phyloP scores from a whole-genome alignment of 116 monocot genomes.

The Phalaenopsis hybrid region DNA sequence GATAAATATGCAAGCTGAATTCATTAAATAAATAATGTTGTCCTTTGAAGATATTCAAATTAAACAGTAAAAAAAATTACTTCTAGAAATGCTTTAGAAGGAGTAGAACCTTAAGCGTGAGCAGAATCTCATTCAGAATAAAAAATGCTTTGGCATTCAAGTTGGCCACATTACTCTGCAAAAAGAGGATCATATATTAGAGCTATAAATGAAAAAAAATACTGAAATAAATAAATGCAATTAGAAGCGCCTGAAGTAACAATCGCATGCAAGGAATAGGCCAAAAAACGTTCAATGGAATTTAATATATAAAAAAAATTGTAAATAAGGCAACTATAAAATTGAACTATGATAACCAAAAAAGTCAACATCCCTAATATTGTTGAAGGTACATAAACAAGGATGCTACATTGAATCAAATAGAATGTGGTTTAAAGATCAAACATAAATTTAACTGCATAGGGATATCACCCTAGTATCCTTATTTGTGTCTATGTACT shows the following conservation, averaged over 20 bases:
- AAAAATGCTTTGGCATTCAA: conserved; percentile 50
- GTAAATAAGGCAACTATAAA: neutral
- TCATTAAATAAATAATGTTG: neutral
- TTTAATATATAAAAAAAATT: neutral
- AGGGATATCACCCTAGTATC: neutral
- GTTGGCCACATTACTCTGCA: conserved; percentile 56
- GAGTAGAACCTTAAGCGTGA: conserved; percentile 55
- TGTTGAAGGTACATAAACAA: neutral
- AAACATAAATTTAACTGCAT: neutral
- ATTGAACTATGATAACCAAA: neutral
- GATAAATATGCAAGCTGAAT: neutral
- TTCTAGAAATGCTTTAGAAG: neutral
- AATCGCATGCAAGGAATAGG: neutral
- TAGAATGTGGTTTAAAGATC: neutral
- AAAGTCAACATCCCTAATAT: neutral
- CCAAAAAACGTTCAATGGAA: neutral
- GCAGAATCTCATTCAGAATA: conserved; percentile 82
- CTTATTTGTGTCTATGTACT: neutral
- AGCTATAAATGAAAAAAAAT: neutral
- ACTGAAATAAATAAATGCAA: neutral
- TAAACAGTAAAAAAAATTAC: neutral
- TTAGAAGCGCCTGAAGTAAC: neutral
- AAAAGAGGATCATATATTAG: conserved; percentile 7
- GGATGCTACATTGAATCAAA: neutral
- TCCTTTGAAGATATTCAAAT: neutral